Evolutionary conservation across 116 monocot species (phyloP).

Genomic region (Cymodocea nodosa): DNA sequence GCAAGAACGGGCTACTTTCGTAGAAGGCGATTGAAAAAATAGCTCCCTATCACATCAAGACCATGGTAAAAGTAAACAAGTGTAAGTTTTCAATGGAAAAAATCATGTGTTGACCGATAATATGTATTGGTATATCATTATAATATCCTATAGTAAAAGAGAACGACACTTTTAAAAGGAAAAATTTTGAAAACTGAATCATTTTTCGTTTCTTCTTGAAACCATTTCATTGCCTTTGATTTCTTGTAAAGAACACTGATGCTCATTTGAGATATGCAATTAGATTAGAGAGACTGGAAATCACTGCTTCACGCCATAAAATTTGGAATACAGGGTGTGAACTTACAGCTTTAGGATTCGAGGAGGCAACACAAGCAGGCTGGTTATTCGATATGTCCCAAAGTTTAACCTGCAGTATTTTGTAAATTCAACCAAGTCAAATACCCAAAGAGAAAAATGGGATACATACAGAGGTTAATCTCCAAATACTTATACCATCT

Average conservation of each 20-base stretch:
- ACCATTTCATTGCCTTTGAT: too few species aligned
- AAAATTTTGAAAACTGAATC: background rate
- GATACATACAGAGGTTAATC: background rate
- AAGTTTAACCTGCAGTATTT: constrained; percentile 55
- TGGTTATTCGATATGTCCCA: constrained; percentile 88
- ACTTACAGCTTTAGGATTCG: constrained; percentile 61
- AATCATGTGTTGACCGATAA: background rate
- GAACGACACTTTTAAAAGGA: background rate
- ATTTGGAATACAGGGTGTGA: background rate
- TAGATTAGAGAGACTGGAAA: too few species aligned
- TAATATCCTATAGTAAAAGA: background rate
- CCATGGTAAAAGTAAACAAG: background rate
- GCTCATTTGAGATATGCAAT: too few species aligned
- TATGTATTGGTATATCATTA: background rate
- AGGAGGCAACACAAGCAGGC: constrained; percentile 72
- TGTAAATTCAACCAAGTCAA: background rate
- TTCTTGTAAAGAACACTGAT: too few species aligned
- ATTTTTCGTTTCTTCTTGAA: too few species aligned
- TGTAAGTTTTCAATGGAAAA: background rate
- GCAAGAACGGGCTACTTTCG: constrained; percentile 58
- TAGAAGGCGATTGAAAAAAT: constrained; percentile 72
- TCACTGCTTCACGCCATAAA: background rate
- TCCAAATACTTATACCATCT: constrained; percentile 41
- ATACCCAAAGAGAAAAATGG: background rate
- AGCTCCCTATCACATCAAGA: constrained; percentile 41